Evolutionary conservation across 2,329 filamentous ascomycete species (phyloP), one percentile per base, ranked within the genome.

Genomic region (Pyrenophora seminiperda): DNA sequence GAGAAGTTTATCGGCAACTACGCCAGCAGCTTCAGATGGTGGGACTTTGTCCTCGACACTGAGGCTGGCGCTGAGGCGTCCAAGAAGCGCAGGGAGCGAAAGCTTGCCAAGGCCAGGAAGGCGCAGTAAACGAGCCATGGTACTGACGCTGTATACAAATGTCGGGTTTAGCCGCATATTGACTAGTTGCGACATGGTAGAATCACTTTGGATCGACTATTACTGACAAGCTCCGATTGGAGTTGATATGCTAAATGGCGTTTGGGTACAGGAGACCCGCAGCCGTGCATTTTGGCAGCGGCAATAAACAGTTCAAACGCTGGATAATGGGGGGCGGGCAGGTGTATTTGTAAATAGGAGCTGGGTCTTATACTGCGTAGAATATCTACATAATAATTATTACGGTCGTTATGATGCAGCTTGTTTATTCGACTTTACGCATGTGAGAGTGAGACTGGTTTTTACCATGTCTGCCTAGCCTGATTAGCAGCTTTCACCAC

Each of bases 1-100:
- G 94, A 99, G 81, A 91, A 91, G 73, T 99, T 99, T 78, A 91
- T 99, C 58, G 94, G 94, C 66, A 99, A 99, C 81, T 99, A 97
- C 74, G 81, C 93, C 42, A 96, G 91, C 72, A 96, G 90, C 81
- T 99, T 99, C 85, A 85, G 93, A 75, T 99, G 94, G 94, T 99
- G 94, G 94, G 94, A 99, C 79, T 96, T 89, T 74, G 74, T 87
- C 64, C 82, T 97, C 62, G 92, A 97, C 76, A 99, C 94, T 55
- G 93, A 99, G 82, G 90, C 90, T 58, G 91, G 90, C 44, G 84
- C 90, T 30, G 93, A 95, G 75, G 90, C 93, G 32, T 83, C 88
- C 65, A 92, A 91, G 85, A 83, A 82, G 71, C 87, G 92, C 70
- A 84, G 91, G 53, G 91, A 94, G 75, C 85, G 80, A 75, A 92